These are phyloP conservation scores for Tolypocladium sp. DNA, from an alignment of 2,329 filamentous ascomycete genomes.

Conservation along the genomic window DNA sequence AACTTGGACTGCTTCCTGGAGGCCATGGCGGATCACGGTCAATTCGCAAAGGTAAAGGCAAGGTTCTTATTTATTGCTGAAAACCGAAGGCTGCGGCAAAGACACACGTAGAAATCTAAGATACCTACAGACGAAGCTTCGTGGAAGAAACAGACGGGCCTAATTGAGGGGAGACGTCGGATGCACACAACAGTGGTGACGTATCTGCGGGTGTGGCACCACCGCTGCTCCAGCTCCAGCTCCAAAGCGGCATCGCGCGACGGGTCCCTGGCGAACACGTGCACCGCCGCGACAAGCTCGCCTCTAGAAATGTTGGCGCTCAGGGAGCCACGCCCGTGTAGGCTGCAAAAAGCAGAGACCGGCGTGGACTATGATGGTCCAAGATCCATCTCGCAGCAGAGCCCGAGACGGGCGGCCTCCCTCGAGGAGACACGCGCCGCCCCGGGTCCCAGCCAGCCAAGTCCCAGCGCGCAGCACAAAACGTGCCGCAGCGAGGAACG, in stretches of 20 bases:
- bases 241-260: background rate
- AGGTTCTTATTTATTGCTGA: background rate
- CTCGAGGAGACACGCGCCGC: background rate
- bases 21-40: conserved; percentile 3
- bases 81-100: too few species aligned
- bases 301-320: conserved; percentile 31
- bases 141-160: background rate
- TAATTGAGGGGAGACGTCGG: background rate
- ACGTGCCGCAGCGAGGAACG: conserved; percentile 24
- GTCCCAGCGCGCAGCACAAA: conserved; percentile 25
- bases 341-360: conserved; percentile 18
- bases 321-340: conserved; percentile 43
- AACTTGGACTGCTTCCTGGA: conserved; percentile 14
- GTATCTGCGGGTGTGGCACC: background rate
- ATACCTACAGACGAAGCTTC: background rate
- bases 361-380: conserved; percentile 48
- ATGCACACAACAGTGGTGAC: background rate
- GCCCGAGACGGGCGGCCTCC: background rate
- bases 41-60: background rate
- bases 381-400: conserved; percentile 31
- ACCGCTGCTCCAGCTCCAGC: background rate
- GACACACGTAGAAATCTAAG: background rate
- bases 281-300: background rate
- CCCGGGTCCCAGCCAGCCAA: conserved; percentile 23
- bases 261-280: background rate